A percentile compares a stretch with the other conserved stretches of the same genome.
phyloP scores from a whole-genome alignment of 1,284 basidiomycete species.

The Austropuccinia psidii region DNA sequence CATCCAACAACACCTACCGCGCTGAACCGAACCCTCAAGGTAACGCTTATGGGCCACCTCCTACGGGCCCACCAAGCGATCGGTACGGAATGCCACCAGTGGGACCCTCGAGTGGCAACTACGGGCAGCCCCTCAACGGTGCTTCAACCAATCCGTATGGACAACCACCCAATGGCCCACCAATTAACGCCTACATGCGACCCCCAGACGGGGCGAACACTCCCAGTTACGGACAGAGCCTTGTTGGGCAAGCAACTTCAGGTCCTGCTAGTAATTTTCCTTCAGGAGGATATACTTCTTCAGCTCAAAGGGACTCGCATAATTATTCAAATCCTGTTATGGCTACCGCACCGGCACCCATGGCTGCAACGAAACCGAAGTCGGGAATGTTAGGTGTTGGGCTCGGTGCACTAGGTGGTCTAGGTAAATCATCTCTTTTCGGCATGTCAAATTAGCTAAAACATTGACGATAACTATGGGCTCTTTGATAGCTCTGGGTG shows the following conservation, averaged over 20 bases:
- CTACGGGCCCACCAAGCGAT: not conserved
- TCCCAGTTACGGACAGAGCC: not conserved
- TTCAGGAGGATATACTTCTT: constrained; percentile 16
- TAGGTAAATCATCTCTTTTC: not conserved
- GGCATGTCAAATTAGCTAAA: not conserved
- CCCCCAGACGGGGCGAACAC: not conserved
- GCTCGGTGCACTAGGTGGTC: constrained; percentile 21
- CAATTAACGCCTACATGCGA: not conserved
- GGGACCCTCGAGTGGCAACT: not conserved
- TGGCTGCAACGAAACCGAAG: constrained; percentile 6
- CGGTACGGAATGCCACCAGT: not conserved
- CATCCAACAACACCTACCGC: not conserved
- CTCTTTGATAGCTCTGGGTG: constrained; percentile 11
- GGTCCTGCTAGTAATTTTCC: not conserved
- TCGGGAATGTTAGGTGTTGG: constrained; percentile 19
- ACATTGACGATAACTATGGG: not conserved
- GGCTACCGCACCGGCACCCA: not conserved
- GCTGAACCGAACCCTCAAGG: not conserved
- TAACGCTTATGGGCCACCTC: not conserved
- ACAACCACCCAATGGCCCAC: not conserved
- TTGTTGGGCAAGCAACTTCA: not conserved
- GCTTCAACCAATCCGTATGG: not conserved
- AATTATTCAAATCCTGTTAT: not conserved
- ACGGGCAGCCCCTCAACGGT: not conserved
- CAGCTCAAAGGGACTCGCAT: not conserved